These are phyloP conservation scores for Aureobasidium namibiae DNA, from an alignment of 2,329 filamentous ascomycete genomes.

Conservation along the genomic window DNA sequence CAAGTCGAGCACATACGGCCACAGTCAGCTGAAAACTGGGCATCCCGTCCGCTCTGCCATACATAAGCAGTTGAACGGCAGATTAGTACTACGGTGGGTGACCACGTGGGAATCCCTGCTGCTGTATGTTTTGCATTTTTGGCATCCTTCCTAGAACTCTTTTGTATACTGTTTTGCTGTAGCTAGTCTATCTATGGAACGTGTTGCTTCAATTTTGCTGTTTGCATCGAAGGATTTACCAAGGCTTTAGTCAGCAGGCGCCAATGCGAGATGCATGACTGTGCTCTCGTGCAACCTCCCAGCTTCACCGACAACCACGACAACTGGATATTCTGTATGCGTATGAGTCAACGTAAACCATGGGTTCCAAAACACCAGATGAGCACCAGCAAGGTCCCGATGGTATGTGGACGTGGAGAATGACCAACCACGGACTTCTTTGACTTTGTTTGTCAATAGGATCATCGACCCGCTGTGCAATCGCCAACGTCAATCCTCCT, in stretches of 20 bases:
- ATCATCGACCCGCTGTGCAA: neutral
- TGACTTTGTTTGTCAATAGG: neutral
- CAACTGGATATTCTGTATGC: neutral
- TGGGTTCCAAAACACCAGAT: constrained; percentile 1
- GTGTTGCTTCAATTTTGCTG: neutral
- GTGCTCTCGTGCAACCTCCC: neutral
- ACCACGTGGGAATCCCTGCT: no score
- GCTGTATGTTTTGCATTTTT: no score
- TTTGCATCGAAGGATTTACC: neutral
- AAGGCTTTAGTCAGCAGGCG: neutral
- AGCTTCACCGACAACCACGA: neutral
- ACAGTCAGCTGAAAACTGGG: no score
- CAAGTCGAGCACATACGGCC: no score
- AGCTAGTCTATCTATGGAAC: neutral
- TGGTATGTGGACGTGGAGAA: neutral
- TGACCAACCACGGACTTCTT: neutral
- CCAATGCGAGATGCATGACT: neutral
- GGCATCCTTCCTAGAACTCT: no score
- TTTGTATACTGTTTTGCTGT: no score
- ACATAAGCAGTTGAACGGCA: no score
- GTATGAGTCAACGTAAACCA: neutral
- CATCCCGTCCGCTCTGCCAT: no score
- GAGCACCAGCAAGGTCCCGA: neutral
- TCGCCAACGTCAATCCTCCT: constrained; percentile 3
- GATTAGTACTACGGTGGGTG: no score